Conservation (phyloP, 352 stramenopile genomes). For the Elongisporangium prolatum region DNA sequence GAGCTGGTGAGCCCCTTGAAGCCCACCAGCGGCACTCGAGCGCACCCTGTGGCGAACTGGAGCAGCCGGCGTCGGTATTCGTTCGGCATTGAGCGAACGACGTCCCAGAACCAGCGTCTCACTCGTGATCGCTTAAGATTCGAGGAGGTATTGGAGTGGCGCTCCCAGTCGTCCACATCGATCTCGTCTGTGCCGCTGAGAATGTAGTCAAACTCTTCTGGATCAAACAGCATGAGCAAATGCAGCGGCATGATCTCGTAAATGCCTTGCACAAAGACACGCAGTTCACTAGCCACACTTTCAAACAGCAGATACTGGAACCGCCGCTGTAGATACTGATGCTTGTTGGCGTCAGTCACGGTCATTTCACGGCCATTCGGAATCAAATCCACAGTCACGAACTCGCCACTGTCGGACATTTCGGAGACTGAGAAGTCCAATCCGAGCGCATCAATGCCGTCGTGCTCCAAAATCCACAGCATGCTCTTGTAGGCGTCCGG, state of each 20-base stretch:
- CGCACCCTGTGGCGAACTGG: conserved; percentile 68
- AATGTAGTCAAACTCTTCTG: conserved; percentile 93
- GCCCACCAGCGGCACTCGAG: conserved; percentile 47
- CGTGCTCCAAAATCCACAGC: conserved; percentile 39
- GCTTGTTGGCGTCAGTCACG: conserved; percentile 90
- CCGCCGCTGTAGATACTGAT: conserved; percentile 80
- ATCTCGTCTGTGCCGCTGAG: conserved; percentile 92
- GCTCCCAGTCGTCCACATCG: conserved; percentile 93
- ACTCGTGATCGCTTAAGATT: conserved; percentile 23
- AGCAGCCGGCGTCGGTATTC: conserved; percentile 51
- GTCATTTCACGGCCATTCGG: conserved; percentile 35
- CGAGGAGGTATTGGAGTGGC: conserved; percentile 56
- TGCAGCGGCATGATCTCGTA: conserved; percentile 92
- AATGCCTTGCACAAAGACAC: conserved; percentile 86
- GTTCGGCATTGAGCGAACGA: conserved; percentile 76
- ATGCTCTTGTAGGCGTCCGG: conserved; percentile 41
- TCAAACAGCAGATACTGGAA: conserved; percentile 90
- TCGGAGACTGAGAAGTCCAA: conserved; percentile 35
- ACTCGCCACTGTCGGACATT: conserved; percentile 8
- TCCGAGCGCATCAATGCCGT: conserved; percentile 27
- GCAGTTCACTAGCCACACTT: conserved; percentile 75
- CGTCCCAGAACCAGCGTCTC: conserved; percentile 47
- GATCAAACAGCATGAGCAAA: conserved; percentile 93
- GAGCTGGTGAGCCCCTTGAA: conserved; percentile 51
- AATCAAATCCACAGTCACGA: conserved; percentile 35